Percentiles rank a stretch among this genome's conserved stretches.
Evolutionary conservation across 345 rosid genomes (phyloP).

Genomic region (Corchorus capsularis): DNA sequence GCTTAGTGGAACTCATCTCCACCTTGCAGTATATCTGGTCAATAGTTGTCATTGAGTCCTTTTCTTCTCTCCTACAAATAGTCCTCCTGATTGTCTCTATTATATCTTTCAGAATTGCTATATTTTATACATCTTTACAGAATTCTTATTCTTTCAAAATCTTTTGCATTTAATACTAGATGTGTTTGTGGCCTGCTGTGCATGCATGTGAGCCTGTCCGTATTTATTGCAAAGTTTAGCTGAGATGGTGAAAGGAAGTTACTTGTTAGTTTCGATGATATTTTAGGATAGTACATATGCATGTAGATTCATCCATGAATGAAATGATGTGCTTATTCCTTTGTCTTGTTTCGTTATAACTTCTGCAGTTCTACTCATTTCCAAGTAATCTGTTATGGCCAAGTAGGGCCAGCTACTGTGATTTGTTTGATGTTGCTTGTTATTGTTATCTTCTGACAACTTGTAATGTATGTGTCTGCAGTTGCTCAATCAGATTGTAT

Average conservation of each 20-base stretch:
- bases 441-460: background rate
- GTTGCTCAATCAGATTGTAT: constrained; percentile 68
- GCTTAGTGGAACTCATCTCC: background rate
- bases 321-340: background rate
- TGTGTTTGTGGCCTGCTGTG: background rate
- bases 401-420: background rate
- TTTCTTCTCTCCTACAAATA: background rate
- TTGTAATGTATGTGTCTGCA: constrained; percentile 29
- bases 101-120: background rate
- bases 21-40: background rate
- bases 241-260: background rate
- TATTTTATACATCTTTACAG: background rate
- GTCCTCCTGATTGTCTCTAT: background rate
- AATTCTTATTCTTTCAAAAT: background rate
- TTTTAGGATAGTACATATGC: background rate
- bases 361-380: background rate
- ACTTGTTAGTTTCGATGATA: background rate
- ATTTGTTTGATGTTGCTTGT: background rate
- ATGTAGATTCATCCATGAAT: background rate
- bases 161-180: background rate
- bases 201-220: background rate
- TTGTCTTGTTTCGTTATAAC: background rate
- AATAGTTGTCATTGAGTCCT: background rate
- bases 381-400: background rate
- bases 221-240: background rate